Conservation (phyloP, 352 stramenopile genomes). For the Elongisporangium anandrum region DNA sequence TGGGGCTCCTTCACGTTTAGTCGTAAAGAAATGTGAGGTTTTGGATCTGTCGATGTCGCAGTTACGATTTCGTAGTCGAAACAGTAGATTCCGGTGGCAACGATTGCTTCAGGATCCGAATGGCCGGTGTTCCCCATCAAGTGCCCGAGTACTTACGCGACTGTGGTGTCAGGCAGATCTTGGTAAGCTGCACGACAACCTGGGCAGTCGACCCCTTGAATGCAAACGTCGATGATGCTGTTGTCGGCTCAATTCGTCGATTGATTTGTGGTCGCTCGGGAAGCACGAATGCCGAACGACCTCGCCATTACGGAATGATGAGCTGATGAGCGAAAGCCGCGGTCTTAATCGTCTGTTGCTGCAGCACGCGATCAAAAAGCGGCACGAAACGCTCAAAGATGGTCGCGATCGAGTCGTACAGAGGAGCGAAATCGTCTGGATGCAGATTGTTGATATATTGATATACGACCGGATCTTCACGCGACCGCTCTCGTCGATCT, state of each 20-base stretch:
- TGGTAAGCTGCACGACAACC: constrained; percentile 46
- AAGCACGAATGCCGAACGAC: too few relatives aligned
- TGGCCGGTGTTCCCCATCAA: constrained; percentile 44
- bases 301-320: too few relatives aligned
- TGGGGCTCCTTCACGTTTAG: too few relatives aligned
- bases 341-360: too few relatives aligned
- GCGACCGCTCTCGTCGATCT: neutral
- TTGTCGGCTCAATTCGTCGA: neutral
- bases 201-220: constrained; percentile 22
- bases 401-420: constrained; percentile 26
- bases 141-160: constrained; percentile 29
- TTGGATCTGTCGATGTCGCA: constrained; percentile 27
- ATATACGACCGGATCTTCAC: constrained; percentile 37
- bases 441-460: constrained; percentile 62
- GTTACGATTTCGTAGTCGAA: constrained; percentile 42
- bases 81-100: constrained; percentile 45
- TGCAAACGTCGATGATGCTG: neutral
- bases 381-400: constrained; percentile 33
- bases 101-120: constrained; percentile 24
- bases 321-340: too few relatives aligned
- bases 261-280: too few relatives aligned
- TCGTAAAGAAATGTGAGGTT: constrained; percentile 1
- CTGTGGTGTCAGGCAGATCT: constrained; percentile 47
- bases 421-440: constrained; percentile 10
- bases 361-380: constrained; percentile 31